Base-by-base conservation (phyloP, 169 alveolate species). In the Plasmodium yoelii region DNA sequence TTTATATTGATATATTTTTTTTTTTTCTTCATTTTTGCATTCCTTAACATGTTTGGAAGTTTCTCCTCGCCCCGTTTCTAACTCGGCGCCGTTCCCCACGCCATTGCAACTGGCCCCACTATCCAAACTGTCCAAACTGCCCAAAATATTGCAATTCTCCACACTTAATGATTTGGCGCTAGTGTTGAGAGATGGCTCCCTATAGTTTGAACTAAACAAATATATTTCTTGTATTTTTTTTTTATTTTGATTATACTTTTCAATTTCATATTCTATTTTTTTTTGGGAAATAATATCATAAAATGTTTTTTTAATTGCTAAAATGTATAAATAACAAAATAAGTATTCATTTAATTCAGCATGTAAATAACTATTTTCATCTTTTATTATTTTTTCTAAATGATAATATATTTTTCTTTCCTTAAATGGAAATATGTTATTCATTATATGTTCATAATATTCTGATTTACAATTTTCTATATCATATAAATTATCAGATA, bases 251-350 rank as follows among this genome's bases (percentile, higher is more conserved):
- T 34, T 51, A 2, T 26, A 18, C 7, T 39, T 26, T 15, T 59
- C 86, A 7, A 26, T n/a, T 1, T 12, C 60, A 18, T 15, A 18
- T 10, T 57, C 59, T 63, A 22, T 7, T 42, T 67, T 63, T 56
- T 55, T 61, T 67, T 75, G 75, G n/a, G 22, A 13, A 5, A 75
- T 47, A 0, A 80, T 55, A 13, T 67, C 67, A 56, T 80, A 56
- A 34, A 80, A 80, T 70, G 68, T 64, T 18, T 80, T 80, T 24
- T 80, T 64, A 4, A 80, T 13, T 7, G 90, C 82, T 15, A 80
- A 26, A 0, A 80, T 46, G 47, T 65, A 80, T n/a, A 80, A 26
- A 47, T 80, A 80, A 46, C 84, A 63, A 24, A 28, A 80, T 5
- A 80, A 49, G 26, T 80, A 80, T 60, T 80, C 90, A 67, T 67